These are phyloP conservation scores for Lichtheimia corymbifera DNA, from an alignment of 371 early-diverging fungal genomes.

Conservation along the genomic window DNA sequence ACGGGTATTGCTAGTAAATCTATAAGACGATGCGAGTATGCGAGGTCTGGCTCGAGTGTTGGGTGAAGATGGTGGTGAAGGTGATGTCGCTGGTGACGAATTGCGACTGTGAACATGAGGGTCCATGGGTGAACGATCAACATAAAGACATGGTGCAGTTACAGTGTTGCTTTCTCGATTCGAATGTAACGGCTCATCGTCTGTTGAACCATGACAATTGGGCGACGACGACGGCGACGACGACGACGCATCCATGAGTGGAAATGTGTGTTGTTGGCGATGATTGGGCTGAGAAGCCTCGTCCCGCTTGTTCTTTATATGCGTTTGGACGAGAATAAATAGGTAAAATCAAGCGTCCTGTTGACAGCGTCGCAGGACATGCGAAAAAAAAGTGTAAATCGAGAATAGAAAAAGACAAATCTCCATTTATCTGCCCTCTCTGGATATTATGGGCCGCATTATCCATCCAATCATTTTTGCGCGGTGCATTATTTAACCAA, in stretches of 20 bases:
- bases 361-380: conserved; percentile 3
- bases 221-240: conserved; percentile 12
- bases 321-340: conserved; percentile 2
- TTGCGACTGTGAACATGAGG: conserved; percentile 9
- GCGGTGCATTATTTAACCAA: not conserved
- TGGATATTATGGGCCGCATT: not conserved
- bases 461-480: not conserved
- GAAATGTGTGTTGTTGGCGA: not conserved
- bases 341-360: conserved; percentile 1
- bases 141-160: conserved; percentile 19
- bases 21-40: conserved; percentile 24
- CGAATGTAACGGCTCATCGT: conserved; percentile 16
- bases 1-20: conserved; percentile 16
- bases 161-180: conserved; percentile 7
- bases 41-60: conserved; percentile 3
- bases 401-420: not conserved
- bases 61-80: conserved; percentile 25
- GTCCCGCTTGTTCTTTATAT: not conserved
- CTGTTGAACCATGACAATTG: conserved; percentile 5
- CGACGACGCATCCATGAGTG: conserved; percentile 5
- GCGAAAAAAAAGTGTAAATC: not conserved
- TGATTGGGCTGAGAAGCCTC: not conserved
- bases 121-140: conserved; percentile 20
- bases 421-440: not conserved
- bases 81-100: conserved; percentile 34